Base-by-base conservation (phyloP, 1,284 basidiomycete genomes). In the Fomitopsis palustris region DNA sequence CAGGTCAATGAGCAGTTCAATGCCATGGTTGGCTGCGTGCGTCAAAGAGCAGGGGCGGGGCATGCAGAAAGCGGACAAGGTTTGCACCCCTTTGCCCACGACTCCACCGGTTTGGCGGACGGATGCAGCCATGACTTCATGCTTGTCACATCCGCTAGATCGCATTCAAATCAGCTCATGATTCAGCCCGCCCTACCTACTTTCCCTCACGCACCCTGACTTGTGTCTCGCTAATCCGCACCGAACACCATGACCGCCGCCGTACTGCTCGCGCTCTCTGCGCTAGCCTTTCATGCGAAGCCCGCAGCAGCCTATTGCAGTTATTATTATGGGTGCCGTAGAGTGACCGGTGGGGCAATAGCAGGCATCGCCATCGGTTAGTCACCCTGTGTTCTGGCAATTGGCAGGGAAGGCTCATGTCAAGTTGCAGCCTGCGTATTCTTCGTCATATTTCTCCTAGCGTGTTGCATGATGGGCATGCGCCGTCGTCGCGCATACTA, bases 301-400 rank as follows among this genome's bases (percentile, higher is more conserved):
- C 57, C 61, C 7, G 64, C 58, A 8, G 27, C 59, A 3, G 64
- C 64, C 16, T 58, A 61, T 10, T 43, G 25, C n/a, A 54, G 47
- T n/a, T 25, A 42, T n/a, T 42, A 57, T 17, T 41, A 55, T 37
- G 45, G 47, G 1, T 29, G 25, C 21, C 23, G 25, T 12, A 52
- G 61, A 8, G 14, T 64, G 19, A 53, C 60, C 2, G 59, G 59
- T 4, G 65, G 65, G 0, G 64, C 56, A 1, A 63, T 64, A 17
- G 63, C 63, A 16, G 65, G 65, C 25, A 61, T 66, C 19, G 62
- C 62, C 16, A 55, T 65, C 2, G 65, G 65, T 67, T 12, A 19
- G 65, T 54, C 53, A 4, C 4, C 38, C 17, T 8, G 1, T n/a
- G 17, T 29, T 42, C 38, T 21, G 7, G 6, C 42, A 23, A 23